A percentile compares a stretch with the other conserved stretches of the same genome.
Evolutionary conservation across 1,139 yeast genomes (phyloP).

Genomic region (Debaryomyces fabryi): DNA sequence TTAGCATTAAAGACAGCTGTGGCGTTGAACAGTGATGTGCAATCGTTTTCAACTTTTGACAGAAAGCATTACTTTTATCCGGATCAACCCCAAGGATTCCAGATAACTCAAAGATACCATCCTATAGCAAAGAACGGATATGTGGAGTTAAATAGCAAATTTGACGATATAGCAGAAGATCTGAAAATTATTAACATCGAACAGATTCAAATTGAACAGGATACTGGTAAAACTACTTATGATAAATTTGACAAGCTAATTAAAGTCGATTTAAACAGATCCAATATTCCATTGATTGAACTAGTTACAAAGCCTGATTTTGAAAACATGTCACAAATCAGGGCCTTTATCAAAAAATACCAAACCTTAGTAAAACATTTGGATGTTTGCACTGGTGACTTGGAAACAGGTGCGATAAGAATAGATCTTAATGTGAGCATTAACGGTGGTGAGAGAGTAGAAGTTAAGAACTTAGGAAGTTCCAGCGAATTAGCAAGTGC

Average conservation of each 20-base stretch:
- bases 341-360: constrained; percentile 77
- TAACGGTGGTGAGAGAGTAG: constrained; percentile 71
- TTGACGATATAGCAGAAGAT: constrained; percentile 54
- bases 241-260: constrained; percentile 44
- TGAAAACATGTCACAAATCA: constrained; percentile 64
- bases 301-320: constrained; percentile 92
- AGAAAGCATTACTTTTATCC: constrained; percentile 95
- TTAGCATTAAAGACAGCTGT: constrained; percentile 74
- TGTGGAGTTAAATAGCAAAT: constrained; percentile 47
- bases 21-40: constrained; percentile 66
- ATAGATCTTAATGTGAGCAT: constrained; percentile 92
- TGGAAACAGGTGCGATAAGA: constrained; percentile 93
- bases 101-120: constrained; percentile 83
- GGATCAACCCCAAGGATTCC: constrained; percentile 96
- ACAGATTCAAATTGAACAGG: constrained; percentile 90
- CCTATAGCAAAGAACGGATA: constrained; percentile 78
- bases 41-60: constrained; percentile 69
- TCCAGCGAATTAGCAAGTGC: constrained; percentile 82
- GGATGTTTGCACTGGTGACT: constrained; percentile 81
- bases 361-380: constrained; percentile 70
- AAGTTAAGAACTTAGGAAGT: constrained; percentile 85
- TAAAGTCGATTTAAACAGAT: constrained; percentile 76
- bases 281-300: constrained; percentile 86
- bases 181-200: constrained; percentile 54
- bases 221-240: constrained; percentile 84